A percentile compares a stretch with the other conserved stretches of the same genome.
Conservation (phyloP, 2,329 filamentous ascomycete genomes). For the Fusarium ambrosium region DNA sequence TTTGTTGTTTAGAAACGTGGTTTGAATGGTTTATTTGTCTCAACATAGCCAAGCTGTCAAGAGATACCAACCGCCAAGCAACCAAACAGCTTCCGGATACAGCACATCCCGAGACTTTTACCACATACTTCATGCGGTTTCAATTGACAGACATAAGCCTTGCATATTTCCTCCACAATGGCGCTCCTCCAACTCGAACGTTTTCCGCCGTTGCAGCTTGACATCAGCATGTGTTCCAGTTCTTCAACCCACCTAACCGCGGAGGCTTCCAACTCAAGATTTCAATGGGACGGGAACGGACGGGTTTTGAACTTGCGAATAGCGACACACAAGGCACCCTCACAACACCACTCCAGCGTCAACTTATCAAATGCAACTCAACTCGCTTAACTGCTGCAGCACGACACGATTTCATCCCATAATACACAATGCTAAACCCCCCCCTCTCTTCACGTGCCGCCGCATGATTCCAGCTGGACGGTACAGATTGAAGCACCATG, state of each 20-base stretch:
- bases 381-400: not conserved
- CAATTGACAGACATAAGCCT: not conserved
- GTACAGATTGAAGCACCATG: conserved; percentile 29
- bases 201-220: not conserved
- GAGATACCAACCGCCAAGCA: not conserved
- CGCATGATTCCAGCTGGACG: conserved; percentile 31
- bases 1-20: not conserved
- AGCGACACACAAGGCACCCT: not conserved
- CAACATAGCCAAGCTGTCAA: not conserved
- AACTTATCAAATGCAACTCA: not conserved
- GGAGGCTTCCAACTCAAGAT: not conserved
- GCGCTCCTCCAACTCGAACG: not conserved
- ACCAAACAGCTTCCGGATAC: not conserved
- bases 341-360: not conserved
- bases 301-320: conserved; percentile 7
- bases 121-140: not conserved
- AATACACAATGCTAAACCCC: not conserved
- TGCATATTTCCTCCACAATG: not conserved
- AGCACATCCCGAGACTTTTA: not conserved
- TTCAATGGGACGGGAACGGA: conserved; percentile 16
- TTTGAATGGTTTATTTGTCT: not conserved
- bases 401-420: not conserved
- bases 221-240: not conserved
- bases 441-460: conserved; percentile 23
- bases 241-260: not conserved